Evolutionary conservation across 202 grass and related monocot genomes (phyloP).

Genomic region (Bolboschoenoplectus hybrid): DNA sequence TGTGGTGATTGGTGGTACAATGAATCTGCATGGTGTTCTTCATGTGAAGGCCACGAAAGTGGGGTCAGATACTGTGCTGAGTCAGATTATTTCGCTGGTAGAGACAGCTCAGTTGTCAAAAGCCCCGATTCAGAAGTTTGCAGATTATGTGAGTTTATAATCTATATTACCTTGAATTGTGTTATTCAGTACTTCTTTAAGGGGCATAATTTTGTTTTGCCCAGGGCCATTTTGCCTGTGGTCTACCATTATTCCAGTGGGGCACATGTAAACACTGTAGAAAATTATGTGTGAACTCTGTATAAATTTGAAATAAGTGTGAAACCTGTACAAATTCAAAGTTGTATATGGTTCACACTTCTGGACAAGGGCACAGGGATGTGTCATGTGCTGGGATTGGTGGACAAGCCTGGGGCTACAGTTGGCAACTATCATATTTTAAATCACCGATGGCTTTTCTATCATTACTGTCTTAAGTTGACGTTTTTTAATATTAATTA

Average conservation of each 20-base stretch:
- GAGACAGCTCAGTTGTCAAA: constrained; percentile 99
- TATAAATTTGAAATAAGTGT: neutral
- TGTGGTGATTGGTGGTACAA: constrained; percentile 85
- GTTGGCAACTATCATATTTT: neutral
- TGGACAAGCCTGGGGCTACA: neutral
- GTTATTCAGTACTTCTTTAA: constrained; percentile 14
- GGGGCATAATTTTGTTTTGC: neutral
- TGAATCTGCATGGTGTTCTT: constrained; percentile 90
- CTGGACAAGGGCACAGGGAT: neutral
- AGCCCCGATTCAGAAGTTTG: constrained; percentile 99
- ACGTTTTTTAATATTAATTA: neutral
- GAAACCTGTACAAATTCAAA: neutral
- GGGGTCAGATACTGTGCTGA: constrained; percentile 87
- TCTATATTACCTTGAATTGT: neutral
- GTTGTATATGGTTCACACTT: neutral
- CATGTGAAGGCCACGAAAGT: constrained; percentile 95
- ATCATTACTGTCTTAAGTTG: neutral
- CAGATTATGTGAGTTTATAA: constrained; percentile 84
- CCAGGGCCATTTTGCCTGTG: neutral
- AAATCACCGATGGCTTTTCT: neutral
- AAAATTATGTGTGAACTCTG: neutral
- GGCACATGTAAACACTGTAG: neutral
- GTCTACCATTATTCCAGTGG: neutral
- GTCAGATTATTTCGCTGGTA: constrained; percentile 98
- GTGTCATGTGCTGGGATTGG: neutral